Evolutionary conservation across 805 yeast species (phyloP), one percentile per base, ranked within the genome.

Genomic region (Candida loeiensis): DNA sequence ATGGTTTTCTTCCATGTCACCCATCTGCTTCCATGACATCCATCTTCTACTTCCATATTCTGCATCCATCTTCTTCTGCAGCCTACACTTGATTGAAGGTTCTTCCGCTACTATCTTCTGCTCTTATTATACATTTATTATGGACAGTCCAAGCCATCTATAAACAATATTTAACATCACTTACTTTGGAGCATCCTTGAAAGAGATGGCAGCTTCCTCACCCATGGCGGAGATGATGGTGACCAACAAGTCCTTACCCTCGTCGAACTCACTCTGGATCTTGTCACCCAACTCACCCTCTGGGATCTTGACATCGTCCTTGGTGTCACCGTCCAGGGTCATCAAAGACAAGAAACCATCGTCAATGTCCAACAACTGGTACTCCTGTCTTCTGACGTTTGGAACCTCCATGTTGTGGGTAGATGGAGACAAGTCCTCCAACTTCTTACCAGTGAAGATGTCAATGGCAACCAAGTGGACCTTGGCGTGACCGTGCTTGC

Each of bases 401-500:
- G 99, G 99, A 69, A 91, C 98, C 76, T 91, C 97, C 98, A 93
- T 90, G 79, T 93, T 93, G 82, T 93, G 99, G 78, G 99, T 93
- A 53, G 99, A 93, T 76, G 99, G 99, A 58, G 99, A 93, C 72
- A 93, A 85, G 77, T 93, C 99, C 83, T 93, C 99, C 74, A 90
- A 83, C 81, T 93, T 93, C 90, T 93, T 93, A 74, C 87, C 85
- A 63, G 99, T 93, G 91, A 93, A 93, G 73, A 93, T 91, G 73
- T 93, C 99, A 62, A 86, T 82, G 69, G 98, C 98, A 57, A 93
- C 98, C 77, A 93, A 82, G 77, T 93, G 98, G 74, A 93, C 99
- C 83, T 93, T 93, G 72, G 99, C 99, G 93, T 93, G 99, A 79
- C 99, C 99, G 85, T 93, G 99, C 97, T 93, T 93, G 78, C 99